Evolutionary conservation across 192 early-diverging fungal species (phyloP), one percentile per base, ranked within the genome.

Genomic region (Coemansia sp.): DNA sequence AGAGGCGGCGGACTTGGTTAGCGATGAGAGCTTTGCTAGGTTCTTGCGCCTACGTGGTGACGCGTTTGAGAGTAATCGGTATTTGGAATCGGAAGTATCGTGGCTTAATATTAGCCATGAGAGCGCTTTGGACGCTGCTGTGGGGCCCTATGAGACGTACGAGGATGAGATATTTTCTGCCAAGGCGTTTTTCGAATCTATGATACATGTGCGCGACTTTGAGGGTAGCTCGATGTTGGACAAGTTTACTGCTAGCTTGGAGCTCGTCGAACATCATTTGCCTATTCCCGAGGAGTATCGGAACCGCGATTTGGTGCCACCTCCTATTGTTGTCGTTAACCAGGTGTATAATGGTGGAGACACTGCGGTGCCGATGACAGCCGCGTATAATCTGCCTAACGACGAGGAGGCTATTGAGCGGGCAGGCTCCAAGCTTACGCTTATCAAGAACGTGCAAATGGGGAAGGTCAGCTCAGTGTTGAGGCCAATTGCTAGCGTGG

Each of bases 381-480:
- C 92, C 1, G 92, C 92, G 18, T 93, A 90, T 70, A 93, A 93
- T 59, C 72, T 93, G 65, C 92, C 92, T 15, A 93, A 93, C 68
- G 91, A 93, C 63, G 90, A 93, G 81, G 87, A 86, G 8, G 89
- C 90, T 27, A 90, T 93, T 74, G 87, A 87, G 66, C 72, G 81
- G 10, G 90, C 75, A 0, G 92, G 92, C 1, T 90, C 88, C 47
- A 91, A 91, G 65, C 80, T 93, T 31, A 90, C 91, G 2, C 70
- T 93, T 61, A 93, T 93, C 66, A 91, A 90, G 81, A 93, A 91
- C 69, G 90, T 91, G 51, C 92, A 93, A 74, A 77, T 90, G 68
- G 87, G 89, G 36, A 91, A 93, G 67, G 88, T 91, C 62, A 70
- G 76, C 60, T 87, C 87, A 20, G 90, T 92, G 16, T 78, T 91